Base-by-base conservation (phyloP, 2,329 filamentous ascomycete genomes). In the Pseudogymnoascus sp. region DNA sequence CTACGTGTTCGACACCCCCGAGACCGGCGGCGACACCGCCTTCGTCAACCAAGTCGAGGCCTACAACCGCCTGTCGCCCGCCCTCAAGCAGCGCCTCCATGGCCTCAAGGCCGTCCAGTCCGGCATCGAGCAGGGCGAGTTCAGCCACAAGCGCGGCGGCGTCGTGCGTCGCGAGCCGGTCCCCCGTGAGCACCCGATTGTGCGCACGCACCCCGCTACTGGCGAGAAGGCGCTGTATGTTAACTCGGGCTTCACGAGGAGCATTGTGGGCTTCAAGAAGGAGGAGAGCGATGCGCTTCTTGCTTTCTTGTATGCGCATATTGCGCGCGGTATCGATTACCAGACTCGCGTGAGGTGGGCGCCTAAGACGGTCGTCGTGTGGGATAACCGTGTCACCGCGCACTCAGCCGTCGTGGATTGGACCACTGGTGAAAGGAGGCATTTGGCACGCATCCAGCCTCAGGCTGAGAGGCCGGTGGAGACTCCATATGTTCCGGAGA, bases 171-270 rank as follows among this genome's bases (percentile, higher is more conserved):
- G 91, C 45, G 89, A 93, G 67, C 89, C 91, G 0, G 85, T 95
- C 1, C 81, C 84, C 4, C 87, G 83, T 52, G 84, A 86, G 55
- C 91, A 96, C 70, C 91, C 91, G 0, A 78, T 96, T 64, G 84
- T 96, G 1, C 81, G 91, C 16, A 93, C 90, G 0, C 91, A 96
- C 72, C 91, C 91, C 0, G 85, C 81, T 5, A 96, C 91, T 0
- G 90, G 90, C 14, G 89, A 96, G 74, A 96, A 96, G 78, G 88
- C 89, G 0, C 77, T 96, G 6, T 96, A 84, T 68, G 84, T 96
- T 28, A 96, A 96, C 73, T 88, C 88, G 16, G 23, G 62, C 88
- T 86, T 93, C 77, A 93, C 89, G 4, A 86, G 90, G 41, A 80
- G 87, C 35, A 93, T 95, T 62, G 83, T 92, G 1, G 90, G 90